A percentile compares a stretch with the other conserved stretches of the same genome.
These are phyloP conservation scores for Tuber umbilicatum DNA, from an alignment of 495 filamentous ascomycete genomes.

Conservation along the genomic window DNA sequence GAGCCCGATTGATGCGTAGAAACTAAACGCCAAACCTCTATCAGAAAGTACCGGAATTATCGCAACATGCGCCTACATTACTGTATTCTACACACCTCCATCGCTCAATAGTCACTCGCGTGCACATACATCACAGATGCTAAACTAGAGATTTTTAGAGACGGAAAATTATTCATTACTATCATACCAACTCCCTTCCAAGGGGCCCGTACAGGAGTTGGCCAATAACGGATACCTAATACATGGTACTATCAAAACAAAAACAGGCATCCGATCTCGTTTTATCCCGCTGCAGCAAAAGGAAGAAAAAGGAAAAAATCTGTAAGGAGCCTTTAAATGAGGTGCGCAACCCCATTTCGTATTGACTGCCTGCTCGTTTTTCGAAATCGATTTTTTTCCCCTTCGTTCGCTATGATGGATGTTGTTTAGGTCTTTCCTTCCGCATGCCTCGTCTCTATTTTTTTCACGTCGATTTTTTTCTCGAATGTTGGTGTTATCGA, in stretches of 20 bases:
- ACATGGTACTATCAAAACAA: not conserved
- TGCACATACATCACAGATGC: not conserved
- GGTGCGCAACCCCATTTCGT: not conserved
- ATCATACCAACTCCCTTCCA: not conserved
- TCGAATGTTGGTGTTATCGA: constrained; percentile 2
- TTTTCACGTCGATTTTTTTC: constrained; percentile 18
- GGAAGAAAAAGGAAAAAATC: not conserved
- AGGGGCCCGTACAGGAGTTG: not conserved
- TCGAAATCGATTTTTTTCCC: not conserved
- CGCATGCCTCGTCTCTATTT: constrained; percentile 21
- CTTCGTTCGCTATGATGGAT: not conserved
- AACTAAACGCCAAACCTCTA: too few relatives aligned
- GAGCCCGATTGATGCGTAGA: not conserved
- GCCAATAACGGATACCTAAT: not conserved
- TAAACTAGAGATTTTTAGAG: not conserved
- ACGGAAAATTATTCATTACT: constrained; percentile 2
- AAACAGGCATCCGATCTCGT: not conserved
- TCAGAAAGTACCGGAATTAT: too few relatives aligned
- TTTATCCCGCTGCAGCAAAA: not conserved
- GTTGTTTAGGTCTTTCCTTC: constrained; percentile 2
- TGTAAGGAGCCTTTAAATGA: not conserved
- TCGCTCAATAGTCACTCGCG: not conserved
- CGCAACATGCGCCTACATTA: too few relatives aligned
- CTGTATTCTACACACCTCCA: not conserved
- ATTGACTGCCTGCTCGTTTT: not conserved